These are phyloP conservation scores for Russula earlei DNA, from an alignment of 768 basidiomycete genomes.

Conservation along the genomic window DNA sequence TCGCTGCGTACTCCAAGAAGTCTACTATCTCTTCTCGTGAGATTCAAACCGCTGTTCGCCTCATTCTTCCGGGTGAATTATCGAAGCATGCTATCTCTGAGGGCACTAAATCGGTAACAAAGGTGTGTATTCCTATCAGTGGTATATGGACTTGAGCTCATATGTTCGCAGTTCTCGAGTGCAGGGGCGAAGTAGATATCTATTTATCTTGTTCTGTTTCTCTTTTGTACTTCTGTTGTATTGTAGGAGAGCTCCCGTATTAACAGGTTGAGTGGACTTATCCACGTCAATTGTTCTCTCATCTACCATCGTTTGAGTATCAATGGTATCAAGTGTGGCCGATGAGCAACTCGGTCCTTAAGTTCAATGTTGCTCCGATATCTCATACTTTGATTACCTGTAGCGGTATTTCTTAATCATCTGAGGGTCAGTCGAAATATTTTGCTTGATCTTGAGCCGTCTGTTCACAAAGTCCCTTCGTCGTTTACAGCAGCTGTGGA, in stretches of 20 bases:
- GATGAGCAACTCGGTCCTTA: too few species aligned
- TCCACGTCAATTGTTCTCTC: background rate
- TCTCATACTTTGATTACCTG: too few species aligned
- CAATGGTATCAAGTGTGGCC: background rate
- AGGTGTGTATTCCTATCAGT: conserved; percentile 27
- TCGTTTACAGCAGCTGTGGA: too few species aligned
- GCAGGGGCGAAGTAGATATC: conserved; percentile 24
- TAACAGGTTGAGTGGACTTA: conserved; percentile 1
- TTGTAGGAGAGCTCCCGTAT: conserved; percentile 19
- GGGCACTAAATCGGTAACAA: conserved; percentile 72
- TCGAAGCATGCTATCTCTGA: conserved; percentile 99
- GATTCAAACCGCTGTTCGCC: conserved; percentile 92
- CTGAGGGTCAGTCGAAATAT: too few species aligned
- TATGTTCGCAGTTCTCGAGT: conserved; percentile 22
- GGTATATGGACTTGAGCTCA: background rate
- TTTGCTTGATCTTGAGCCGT: too few species aligned
- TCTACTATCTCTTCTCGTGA: conserved; percentile 98
- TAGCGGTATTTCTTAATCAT: too few species aligned
- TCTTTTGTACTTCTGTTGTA: conserved; percentile 20
- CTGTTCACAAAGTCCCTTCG: too few species aligned
- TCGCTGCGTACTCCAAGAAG: conserved; percentile 97
- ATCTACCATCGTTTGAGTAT: too few species aligned
- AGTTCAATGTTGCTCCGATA: too few species aligned
- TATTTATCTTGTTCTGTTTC: conserved; percentile 3
- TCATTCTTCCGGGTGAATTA: conserved; percentile 94